phyloP scores from a whole-genome alignment of 495 filamentous ascomycete species.

The Penicillium paradoxum region DNA sequence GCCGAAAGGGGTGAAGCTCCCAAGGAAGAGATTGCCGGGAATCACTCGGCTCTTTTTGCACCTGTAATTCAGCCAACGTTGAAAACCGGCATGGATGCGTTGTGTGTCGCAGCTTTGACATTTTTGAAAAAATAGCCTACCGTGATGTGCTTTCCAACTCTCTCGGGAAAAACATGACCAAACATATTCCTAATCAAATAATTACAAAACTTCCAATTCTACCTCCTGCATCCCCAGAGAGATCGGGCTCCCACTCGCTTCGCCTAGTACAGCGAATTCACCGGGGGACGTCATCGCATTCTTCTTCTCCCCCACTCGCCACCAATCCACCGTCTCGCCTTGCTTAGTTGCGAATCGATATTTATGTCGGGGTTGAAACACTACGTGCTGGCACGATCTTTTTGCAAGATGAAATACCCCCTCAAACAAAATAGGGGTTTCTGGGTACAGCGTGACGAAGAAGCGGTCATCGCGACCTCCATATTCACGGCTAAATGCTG shows the following conservation, averaged over 20 bases:
- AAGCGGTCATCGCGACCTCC: background rate
- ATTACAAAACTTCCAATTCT: background rate
- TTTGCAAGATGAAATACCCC: background rate
- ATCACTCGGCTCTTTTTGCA: slow-evolving; percentile 59
- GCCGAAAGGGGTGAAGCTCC: slow-evolving; percentile 16
- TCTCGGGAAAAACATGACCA: no score
- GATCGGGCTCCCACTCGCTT: background rate
- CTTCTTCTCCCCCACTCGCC: background rate
- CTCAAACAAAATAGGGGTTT: background rate
- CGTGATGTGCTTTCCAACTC: no score
- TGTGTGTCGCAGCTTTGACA: slow-evolving; percentile 53
- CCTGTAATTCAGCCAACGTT: slow-evolving; percentile 62
- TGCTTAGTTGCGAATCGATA: background rate
- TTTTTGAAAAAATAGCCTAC: slow-evolving; percentile 27
- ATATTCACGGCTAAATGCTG: background rate
- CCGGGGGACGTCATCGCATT: background rate
- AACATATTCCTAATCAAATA: background rate
- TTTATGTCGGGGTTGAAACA: background rate
- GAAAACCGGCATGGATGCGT: slow-evolving; percentile 49
- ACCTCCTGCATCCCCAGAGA: background rate
- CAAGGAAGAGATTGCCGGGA: slow-evolving; percentile 37
- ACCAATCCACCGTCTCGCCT: background rate
- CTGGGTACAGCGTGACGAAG: background rate
- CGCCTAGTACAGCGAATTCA: background rate
- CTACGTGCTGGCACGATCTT: background rate